phyloP scores from a whole-genome alignment of 352 stramenopile genomes.

The Globisporangium cylindrosporum region DNA sequence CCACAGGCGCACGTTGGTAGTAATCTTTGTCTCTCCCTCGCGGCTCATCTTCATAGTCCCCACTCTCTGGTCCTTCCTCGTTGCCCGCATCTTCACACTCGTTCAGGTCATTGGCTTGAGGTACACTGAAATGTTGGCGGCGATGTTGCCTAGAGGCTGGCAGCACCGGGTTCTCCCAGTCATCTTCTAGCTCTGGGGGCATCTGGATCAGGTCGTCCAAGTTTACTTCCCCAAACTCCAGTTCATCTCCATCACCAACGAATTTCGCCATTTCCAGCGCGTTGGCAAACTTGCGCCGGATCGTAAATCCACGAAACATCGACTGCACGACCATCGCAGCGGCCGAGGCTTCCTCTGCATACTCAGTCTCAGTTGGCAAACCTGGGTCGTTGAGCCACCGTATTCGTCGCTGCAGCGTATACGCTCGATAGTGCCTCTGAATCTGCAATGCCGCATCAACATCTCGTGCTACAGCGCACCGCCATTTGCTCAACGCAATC shows the following conservation, averaged over 20 bases:
- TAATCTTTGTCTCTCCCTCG: conserved; percentile 6
- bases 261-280: conserved; percentile 48
- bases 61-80: not conserved
- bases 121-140: not conserved
- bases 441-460: not conserved
- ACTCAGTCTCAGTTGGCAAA: conserved; percentile 1
- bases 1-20: not conserved
- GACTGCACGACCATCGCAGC: conserved; percentile 61
- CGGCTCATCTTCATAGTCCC: conserved; percentile 1
- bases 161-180: conserved; percentile 53
- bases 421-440: conserved; percentile 3
- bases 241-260: conserved; percentile 23
- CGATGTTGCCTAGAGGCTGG: conserved; percentile 4
- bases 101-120: not conserved
- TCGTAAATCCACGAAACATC: conserved; percentile 63
- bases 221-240: conserved; percentile 46
- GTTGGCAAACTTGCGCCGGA: conserved; percentile 62
- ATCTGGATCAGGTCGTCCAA: conserved; percentile 54
- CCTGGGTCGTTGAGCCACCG: not conserved
- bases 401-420: not conserved
- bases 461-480: not conserved
- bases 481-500: conserved; percentile 5
- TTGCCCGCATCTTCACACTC: conserved; percentile 13
- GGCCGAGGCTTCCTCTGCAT: conserved; percentile 7
- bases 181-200: conserved; percentile 55